These are phyloP conservation scores for Aspergillus bridgeri DNA, from an alignment of 495 filamentous ascomycete genomes.

Conservation along the genomic window DNA sequence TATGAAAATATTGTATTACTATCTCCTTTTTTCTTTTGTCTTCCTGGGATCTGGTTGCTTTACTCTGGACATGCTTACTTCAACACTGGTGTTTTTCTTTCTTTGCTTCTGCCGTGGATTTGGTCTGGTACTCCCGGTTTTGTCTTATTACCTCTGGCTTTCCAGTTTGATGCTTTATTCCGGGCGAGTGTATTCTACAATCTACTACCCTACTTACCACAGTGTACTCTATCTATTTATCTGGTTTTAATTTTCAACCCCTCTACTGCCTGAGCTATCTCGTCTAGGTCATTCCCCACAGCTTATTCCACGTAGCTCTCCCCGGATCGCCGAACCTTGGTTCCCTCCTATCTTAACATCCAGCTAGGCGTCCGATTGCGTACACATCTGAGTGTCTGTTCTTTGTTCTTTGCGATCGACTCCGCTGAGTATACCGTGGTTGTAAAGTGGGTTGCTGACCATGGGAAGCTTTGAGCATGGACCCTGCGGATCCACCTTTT, in stretches of 20 bases:
- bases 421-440: neutral
- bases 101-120: slow-evolving; percentile 2
- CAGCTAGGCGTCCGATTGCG: neutral
- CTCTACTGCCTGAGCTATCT: too few relatives aligned
- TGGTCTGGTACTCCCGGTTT: neutral
- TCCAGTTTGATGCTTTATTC: neutral
- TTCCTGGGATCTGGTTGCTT: slow-evolving; percentile 2
- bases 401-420: neutral
- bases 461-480: neutral
- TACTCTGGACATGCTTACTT: slow-evolving; percentile 8
- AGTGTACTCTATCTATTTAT: neutral
- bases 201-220: neutral
- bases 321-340: neutral
- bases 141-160: neutral
- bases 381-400: neutral
- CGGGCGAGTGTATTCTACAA: neutral
- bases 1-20: slow-evolving; percentile 9
- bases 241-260: neutral
- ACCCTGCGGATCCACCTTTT: neutral
- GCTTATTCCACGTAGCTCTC: neutral
- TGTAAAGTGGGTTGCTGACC: neutral
- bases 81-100: slow-evolving; percentile 11
- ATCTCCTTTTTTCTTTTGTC: slow-evolving; percentile 4
- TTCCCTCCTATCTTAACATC: neutral
- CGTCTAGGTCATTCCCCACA: neutral